Conservation (phyloP, 129 eudicot genomes). For the Lonicera japonica region DNA sequence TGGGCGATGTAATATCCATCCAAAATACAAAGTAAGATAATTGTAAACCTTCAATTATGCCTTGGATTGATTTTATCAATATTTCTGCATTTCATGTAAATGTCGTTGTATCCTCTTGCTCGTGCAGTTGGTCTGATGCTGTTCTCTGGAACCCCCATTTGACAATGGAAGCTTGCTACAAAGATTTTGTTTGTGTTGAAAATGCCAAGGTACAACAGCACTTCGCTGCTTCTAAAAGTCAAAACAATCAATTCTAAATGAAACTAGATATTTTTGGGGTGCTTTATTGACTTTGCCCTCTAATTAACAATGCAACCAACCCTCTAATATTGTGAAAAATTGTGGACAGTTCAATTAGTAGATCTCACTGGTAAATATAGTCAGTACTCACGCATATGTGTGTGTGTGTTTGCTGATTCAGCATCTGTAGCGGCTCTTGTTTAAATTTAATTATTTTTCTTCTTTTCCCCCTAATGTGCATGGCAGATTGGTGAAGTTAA, state of each 20-base stretch:
- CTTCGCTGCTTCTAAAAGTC: neutral
- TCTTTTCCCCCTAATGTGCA: neutral
- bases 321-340: too few species aligned
- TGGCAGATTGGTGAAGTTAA: conserved; percentile 70
- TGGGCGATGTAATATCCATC: conserved; percentile 73
- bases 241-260: conserved; percentile 4
- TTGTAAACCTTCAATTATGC: neutral
- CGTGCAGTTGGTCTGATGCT: conserved; percentile 84
- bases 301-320: too few species aligned
- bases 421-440: neutral
- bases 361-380: neutral
- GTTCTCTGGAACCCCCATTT: conserved; percentile 93
- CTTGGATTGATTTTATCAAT: neutral
- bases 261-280: neutral
- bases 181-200: conserved; percentile 96
- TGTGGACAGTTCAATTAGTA: neutral
- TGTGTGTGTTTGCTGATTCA: neutral
- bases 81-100: conserved; percentile 5
- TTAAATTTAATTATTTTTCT: neutral
- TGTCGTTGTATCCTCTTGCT: conserved; percentile 14
- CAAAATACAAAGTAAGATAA: conserved; percentile 68
- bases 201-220: conserved; percentile 68
- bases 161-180: conserved; percentile 91
- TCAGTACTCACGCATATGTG: neutral
- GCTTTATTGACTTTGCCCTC: neutral